Percentiles rank a stretch among this genome's conserved stretches.
phyloP scores from a whole-genome alignment of 257 asterid species.

The Salvia rosmarinus region DNA sequence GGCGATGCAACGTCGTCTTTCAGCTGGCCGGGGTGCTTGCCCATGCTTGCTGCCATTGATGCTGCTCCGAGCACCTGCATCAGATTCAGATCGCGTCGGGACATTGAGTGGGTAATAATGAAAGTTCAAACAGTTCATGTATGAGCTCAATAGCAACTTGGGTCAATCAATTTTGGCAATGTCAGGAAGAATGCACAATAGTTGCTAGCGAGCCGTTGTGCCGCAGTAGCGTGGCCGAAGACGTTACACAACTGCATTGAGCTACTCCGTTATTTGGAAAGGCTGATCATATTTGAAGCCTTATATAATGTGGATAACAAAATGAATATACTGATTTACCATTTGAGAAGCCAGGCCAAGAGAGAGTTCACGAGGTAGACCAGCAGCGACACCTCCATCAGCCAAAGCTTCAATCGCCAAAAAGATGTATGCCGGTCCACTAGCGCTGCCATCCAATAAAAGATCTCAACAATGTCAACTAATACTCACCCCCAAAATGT shows the following conservation, averaged over 20 bases:
- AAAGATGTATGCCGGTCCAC: slow-evolving; percentile 93
- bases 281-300: too few relatives aligned
- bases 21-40: slow-evolving; percentile 91
- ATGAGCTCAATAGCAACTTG: too few relatives aligned
- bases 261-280: too few relatives aligned
- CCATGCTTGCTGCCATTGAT: slow-evolving; percentile 60
- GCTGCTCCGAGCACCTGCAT: slow-evolving; percentile 94
- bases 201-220: too few relatives aligned
- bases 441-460: slow-evolving; percentile 63
- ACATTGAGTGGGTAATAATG: too few relatives aligned
- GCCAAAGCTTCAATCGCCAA: slow-evolving; percentile 97
- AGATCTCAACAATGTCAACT: slow-evolving; percentile 6
- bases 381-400: slow-evolving; percentile 99
- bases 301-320: background rate
- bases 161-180: too few relatives aligned
- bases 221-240: too few relatives aligned
- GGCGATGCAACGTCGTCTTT: slow-evolving; percentile 98
- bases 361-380: slow-evolving; percentile 91
- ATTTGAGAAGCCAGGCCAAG: slow-evolving; percentile 94
- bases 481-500: background rate
- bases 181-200: too few relatives aligned
- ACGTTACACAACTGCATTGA: too few relatives aligned
- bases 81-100: background rate
- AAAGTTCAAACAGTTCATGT: too few relatives aligned
- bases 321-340: slow-evolving; percentile 44